Evolutionary conservation across 2,329 filamentous ascomycete genomes (phyloP).

Genomic region (Neopestalotiopsis clavispora): DNA sequence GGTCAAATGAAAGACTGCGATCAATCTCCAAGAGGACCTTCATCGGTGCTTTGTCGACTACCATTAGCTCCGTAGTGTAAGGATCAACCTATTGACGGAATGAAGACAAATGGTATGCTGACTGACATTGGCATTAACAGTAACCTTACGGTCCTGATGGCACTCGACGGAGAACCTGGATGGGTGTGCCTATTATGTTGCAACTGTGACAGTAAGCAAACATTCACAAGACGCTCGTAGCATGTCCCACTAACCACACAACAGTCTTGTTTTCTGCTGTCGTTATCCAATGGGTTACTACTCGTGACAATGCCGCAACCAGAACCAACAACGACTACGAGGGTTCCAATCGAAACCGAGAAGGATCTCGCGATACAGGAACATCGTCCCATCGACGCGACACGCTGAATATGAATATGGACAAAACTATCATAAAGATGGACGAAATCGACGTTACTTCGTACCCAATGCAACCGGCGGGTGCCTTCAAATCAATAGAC

Average conservation of each 20-base stretch:
- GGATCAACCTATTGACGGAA: too few species aligned
- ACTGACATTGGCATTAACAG: slow-evolving; percentile 34
- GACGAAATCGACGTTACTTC: not conserved
- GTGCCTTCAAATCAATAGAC: not conserved
- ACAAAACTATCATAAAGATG: not conserved
- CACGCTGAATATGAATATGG: not conserved
- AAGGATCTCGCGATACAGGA: not conserved
- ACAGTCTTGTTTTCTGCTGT: slow-evolving; percentile 63
- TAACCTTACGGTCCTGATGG: slow-evolving; percentile 64
- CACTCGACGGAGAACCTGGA: slow-evolving; percentile 63
- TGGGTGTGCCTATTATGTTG: slow-evolving; percentile 72
- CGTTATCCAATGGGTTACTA: slow-evolving; percentile 66
- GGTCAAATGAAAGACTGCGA: slow-evolving; percentile 48
- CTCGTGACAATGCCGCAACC: slow-evolving; percentile 45
- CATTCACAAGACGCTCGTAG: slow-evolving; percentile 15
- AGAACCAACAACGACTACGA: not conserved
- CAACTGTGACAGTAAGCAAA: slow-evolving; percentile 62
- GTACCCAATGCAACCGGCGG: not conserved
- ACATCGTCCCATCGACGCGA: not conserved
- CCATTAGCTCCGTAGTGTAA: too few species aligned
- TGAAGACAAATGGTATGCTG: too few species aligned
- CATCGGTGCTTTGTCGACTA: too few species aligned
- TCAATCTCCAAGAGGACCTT: slow-evolving; percentile 23
- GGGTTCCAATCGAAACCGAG: not conserved
- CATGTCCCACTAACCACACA: not conserved